Conservation (phyloP, 352 stramenopile genomes). For the Sclerospora graminicola region DNA sequence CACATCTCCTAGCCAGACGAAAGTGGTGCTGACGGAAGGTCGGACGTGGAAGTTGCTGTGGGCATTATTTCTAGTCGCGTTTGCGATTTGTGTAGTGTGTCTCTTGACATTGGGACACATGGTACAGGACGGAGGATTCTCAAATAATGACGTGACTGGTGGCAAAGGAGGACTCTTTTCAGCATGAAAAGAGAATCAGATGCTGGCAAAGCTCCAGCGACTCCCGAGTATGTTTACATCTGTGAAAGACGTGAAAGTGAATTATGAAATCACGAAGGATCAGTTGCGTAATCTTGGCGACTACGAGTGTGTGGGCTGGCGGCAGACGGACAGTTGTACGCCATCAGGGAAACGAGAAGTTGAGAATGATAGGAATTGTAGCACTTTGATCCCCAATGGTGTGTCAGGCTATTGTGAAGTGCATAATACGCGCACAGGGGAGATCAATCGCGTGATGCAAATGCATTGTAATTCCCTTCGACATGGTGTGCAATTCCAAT, state of each 20-base stretch:
- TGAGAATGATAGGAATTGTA: slow-evolving; percentile 34
- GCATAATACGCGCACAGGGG: slow-evolving; percentile 26
- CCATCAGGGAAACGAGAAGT: slow-evolving; percentile 27
- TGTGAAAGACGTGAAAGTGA: slow-evolving; percentile 13
- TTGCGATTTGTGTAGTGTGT: slow-evolving; percentile 41
- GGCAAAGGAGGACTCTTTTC: slow-evolving; percentile 21
- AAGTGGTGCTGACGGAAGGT: slow-evolving; percentile 11
- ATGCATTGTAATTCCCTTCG: slow-evolving; percentile 59
- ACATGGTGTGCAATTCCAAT: slow-evolving; percentile 34
- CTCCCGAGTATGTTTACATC: slow-evolving; percentile 32
- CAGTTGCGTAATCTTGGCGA: slow-evolving; percentile 28
- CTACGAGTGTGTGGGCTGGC: slow-evolving; percentile 54
- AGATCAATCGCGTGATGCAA: slow-evolving; percentile 32
- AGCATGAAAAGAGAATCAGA: slow-evolving; percentile 26
- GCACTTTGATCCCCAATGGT: slow-evolving; percentile 21
- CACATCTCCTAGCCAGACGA: neutral
- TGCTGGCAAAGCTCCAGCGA: slow-evolving; percentile 32
- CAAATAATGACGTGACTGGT: slow-evolving; percentile 32
- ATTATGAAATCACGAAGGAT: slow-evolving; percentile 8
- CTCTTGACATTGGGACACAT: slow-evolving; percentile 36
- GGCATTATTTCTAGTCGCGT: slow-evolving; percentile 31
- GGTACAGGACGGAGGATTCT: slow-evolving; percentile 34
- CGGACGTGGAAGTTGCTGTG: slow-evolving; percentile 36
- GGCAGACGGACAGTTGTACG: slow-evolving; percentile 39
- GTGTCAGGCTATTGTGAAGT: slow-evolving; percentile 52